Conservation (phyloP, 345 rosid species). For the Sonneratia caseolaris region DNA sequence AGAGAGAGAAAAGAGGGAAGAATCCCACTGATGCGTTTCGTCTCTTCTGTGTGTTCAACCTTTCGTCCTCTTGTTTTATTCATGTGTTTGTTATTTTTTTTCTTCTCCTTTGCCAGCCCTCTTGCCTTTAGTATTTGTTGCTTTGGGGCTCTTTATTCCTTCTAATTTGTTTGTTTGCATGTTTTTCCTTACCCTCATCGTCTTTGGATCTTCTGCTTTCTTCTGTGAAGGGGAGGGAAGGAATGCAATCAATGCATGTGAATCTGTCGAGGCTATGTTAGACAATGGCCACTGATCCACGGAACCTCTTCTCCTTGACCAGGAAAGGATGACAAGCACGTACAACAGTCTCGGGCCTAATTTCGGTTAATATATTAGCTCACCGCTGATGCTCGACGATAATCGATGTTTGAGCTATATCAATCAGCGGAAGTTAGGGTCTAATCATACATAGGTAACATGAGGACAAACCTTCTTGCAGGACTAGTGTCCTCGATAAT, state of each 20-base stretch:
- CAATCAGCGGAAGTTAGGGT: neutral
- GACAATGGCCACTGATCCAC: neutral
- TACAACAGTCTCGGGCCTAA: neutral
- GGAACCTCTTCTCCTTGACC: neutral
- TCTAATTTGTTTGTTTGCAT: neutral
- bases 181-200: too few relatives aligned
- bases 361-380: neutral
- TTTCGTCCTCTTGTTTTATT: neutral
- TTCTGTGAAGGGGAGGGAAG: neutral
- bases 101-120: neutral
- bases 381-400: too few relatives aligned
- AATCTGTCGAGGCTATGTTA: neutral
- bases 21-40: constrained; percentile 31
- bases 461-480: neutral
- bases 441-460: neutral
- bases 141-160: constrained; percentile 7
- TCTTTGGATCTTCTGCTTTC: neutral
- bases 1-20: constrained; percentile 9
- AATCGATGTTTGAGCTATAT: too few relatives aligned
- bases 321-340: neutral
- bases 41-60: constrained; percentile 10
- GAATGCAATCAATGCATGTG: constrained; percentile 3
- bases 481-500: neutral
- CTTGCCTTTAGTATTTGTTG: neutral
- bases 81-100: neutral